Evolutionary conservation across 139 green algal species (phyloP).

Genomic region (Astrephomene gubernaculifera): DNA sequence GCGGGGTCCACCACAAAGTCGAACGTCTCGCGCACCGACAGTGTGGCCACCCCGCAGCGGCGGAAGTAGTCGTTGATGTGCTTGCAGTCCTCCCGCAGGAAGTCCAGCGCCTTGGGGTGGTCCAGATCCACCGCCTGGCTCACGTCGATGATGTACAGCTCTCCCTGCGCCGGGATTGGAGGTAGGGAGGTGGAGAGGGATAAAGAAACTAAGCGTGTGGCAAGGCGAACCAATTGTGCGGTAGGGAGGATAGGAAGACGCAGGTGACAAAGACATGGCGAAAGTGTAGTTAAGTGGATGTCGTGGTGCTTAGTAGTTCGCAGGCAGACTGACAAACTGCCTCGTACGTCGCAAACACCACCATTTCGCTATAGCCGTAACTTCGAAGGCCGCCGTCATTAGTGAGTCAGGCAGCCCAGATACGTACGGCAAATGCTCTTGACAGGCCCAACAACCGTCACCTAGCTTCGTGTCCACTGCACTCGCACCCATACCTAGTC

Average conservation of each 20-base stretch:
- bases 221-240: too few relatives aligned
- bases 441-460: too few relatives aligned
- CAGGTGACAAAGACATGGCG: too few relatives aligned
- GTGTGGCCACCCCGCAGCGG: constrained; percentile 72
- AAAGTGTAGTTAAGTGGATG: too few relatives aligned
- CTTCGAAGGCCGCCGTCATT: constrained; percentile 51
- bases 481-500: too few relatives aligned
- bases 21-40: constrained; percentile 95
- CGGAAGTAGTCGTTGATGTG: constrained; percentile 97
- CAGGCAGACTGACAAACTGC: constrained; percentile 19
- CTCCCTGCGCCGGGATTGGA: constrained; percentile 62
- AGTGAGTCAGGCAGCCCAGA: constrained; percentile 43
- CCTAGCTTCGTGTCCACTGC: too few relatives aligned
- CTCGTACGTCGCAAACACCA: constrained; percentile 46
- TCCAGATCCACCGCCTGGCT: constrained; percentile 97
- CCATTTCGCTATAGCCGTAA: constrained; percentile 6
- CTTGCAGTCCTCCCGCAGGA: constrained; percentile 93
- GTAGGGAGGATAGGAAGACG: too few relatives aligned
- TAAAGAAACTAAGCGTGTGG: too few relatives aligned
- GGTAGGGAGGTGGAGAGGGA: too few relatives aligned
- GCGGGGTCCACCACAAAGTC: constrained; percentile 96
- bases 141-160: constrained; percentile 94
- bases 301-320: constrained; percentile 38
- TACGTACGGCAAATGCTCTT: constrained; percentile 44
- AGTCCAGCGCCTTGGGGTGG: constrained; percentile 97